These are phyloP conservation scores for Coelastrella sp. DNA, from an alignment of 139 green algal species.

Conservation along the genomic window DNA sequence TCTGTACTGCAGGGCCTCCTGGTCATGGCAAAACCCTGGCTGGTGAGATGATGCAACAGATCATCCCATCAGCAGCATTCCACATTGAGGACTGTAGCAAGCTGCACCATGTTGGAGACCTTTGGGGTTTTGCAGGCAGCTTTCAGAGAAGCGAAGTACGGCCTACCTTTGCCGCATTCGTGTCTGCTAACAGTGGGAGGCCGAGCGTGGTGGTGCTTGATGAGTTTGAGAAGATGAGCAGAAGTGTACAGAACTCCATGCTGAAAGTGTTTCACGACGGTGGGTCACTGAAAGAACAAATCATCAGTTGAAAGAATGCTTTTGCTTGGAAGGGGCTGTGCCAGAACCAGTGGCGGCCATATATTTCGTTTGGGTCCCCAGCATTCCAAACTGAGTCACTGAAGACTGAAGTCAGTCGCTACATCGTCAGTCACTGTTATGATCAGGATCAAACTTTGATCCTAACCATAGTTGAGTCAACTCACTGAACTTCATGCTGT, in stretches of 20 bases:
- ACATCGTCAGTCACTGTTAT: too few relatives aligned
- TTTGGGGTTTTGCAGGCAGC: not conserved
- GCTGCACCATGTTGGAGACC: not conserved
- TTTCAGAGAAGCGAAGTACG: not conserved
- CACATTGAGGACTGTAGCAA: slow-evolving; percentile 27
- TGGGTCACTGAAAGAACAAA: not conserved
- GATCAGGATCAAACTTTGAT: too few relatives aligned
- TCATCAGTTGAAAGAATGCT: too few relatives aligned
- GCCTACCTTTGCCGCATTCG: not conserved
- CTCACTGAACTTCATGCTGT: too few relatives aligned
- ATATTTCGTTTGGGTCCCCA: too few relatives aligned
- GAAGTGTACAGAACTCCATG: not conserved
- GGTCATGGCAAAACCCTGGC: slow-evolving; percentile 26
- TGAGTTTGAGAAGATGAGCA: slow-evolving; percentile 25
- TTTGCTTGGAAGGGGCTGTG: too few relatives aligned
- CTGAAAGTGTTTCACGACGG: slow-evolving; percentile 6
- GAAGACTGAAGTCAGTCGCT: too few relatives aligned
- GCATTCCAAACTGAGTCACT: too few relatives aligned
- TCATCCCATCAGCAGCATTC: not conserved
- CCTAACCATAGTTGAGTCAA: too few relatives aligned
- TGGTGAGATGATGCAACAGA: not conserved
- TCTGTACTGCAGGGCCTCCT: not conserved
- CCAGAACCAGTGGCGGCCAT: too few relatives aligned
- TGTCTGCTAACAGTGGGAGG: not conserved
- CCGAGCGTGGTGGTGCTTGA: slow-evolving; percentile 9